A percentile compares a stretch with the other conserved stretches of the same genome.
Evolutionary conservation across 352 stramenopile genomes (phyloP).

Genomic region (Phytophthora crassamura): DNA sequence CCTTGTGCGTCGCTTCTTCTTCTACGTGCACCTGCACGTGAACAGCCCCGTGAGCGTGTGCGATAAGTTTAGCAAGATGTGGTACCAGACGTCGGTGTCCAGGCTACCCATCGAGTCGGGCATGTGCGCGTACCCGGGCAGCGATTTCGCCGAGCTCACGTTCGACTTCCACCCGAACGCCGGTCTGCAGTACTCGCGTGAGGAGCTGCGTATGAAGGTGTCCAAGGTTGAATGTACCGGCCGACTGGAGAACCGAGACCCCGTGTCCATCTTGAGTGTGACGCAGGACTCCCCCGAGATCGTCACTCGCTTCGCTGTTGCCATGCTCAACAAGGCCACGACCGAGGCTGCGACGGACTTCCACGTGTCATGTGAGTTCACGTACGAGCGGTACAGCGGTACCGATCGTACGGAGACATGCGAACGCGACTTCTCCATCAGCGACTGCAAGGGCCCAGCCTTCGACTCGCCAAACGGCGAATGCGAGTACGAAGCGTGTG

Average conservation of each 20-base stretch:
- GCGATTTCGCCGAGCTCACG: constrained; percentile 71
- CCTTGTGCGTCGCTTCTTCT: constrained; percentile 49
- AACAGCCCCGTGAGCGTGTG: constrained; percentile 56
- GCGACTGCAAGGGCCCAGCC: constrained; percentile 60
- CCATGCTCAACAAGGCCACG: constrained; percentile 49
- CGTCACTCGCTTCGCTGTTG: constrained; percentile 60
- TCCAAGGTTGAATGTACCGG: constrained; percentile 53
- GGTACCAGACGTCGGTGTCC: constrained; percentile 62
- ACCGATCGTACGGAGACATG: constrained; percentile 41
- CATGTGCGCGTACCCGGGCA: constrained; percentile 63
- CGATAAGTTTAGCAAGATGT: constrained; percentile 68
- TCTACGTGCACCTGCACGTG: constrained; percentile 60
- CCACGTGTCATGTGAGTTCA: constrained; percentile 59
- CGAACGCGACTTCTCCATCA: constrained; percentile 52
- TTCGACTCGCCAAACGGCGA: constrained; percentile 52
- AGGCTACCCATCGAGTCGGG: constrained; percentile 34
- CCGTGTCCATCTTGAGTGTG: constrained; percentile 45
- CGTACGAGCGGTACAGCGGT: constrained; percentile 47
- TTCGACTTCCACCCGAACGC: constrained; percentile 66
- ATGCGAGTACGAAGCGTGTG: constrained; percentile 52
- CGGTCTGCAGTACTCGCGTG: constrained; percentile 45
- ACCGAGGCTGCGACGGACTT: constrained; percentile 54
- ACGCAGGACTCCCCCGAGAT: constrained; percentile 44
- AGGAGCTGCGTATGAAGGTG: constrained; percentile 47
- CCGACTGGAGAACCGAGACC: constrained; percentile 34